A percentile compares a stretch with the other conserved stretches of the same genome.
phyloP scores from a whole-genome alignment of 768 basidiomycete genomes.

The Agaricus subrufescens region DNA sequence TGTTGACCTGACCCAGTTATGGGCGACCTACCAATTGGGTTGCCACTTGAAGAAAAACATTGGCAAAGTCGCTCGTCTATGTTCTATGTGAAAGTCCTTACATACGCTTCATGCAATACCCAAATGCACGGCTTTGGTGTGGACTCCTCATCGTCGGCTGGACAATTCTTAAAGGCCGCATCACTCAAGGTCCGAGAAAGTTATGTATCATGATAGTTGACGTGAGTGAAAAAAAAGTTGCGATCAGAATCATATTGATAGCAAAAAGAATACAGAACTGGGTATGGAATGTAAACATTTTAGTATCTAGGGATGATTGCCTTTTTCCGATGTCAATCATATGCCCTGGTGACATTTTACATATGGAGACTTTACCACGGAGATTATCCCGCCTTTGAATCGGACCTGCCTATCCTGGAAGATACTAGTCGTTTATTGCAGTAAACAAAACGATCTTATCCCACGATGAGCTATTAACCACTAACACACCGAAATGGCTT shows the following conservation, averaged over 20 bases:
- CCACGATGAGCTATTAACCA: background rate
- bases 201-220: too few relatives aligned
- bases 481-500: background rate
- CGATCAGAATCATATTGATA: too few relatives aligned
- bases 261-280: too few relatives aligned
- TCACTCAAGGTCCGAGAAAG: too few relatives aligned
- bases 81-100: background rate
- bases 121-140: background rate
- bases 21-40: background rate
- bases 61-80: background rate
- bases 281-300: too few relatives aligned
- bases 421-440: background rate
- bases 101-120: background rate
- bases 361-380: background rate
- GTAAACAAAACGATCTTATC: background rate
- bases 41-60: background rate
- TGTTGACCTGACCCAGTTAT: background rate
- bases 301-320: background rate
- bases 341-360: background rate
- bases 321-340: background rate
- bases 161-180: too few relatives aligned
- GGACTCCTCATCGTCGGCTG: background rate
- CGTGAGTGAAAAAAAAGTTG: too few relatives aligned
- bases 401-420: background rate
- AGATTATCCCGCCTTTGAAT: constrained; percentile 1